Evolutionary conservation across 2,329 filamentous ascomycete species (phyloP).

Genomic region (Stagonosporopsis chrysanthemi): DNA sequence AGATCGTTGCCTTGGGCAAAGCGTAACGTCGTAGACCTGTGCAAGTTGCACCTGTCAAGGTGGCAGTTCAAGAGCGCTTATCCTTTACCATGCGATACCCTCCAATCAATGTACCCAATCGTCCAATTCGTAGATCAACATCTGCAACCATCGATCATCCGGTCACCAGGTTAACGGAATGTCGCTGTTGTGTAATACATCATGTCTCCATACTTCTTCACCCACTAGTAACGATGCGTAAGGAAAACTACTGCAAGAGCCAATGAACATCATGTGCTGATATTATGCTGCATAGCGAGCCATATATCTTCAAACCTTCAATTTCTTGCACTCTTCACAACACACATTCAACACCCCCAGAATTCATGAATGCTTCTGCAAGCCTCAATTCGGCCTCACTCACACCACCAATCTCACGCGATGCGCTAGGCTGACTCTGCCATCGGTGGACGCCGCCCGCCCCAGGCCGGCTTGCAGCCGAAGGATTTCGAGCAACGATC

Average conservation of each 20-base stretch:
- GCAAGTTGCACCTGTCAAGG: neutral
- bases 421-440: slow-evolving; percentile 20
- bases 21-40: slow-evolving; percentile 5
- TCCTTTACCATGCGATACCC: slow-evolving; percentile 8
- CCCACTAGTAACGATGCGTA: neutral
- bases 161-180: slow-evolving; percentile 1
- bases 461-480: slow-evolving; percentile 1
- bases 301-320: no score
- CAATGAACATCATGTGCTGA: neutral
- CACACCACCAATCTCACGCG: slow-evolving; percentile 20
- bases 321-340: neutral
- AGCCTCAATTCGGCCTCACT: neutral
- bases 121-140: neutral
- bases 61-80: neutral
- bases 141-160: neutral
- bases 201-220: neutral
- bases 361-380: no score
- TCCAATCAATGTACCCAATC: neutral
- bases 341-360: neutral
- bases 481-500: slow-evolving; percentile 23
- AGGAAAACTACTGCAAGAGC: neutral
- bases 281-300: neutral
- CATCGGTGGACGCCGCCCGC: slow-evolving; percentile 30
- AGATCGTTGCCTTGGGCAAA: slow-evolving; percentile 73
- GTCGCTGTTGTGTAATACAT: neutral